Conservation (phyloP, 2,329 filamentous ascomycete species). For the Aspergillus sp. region DNA sequence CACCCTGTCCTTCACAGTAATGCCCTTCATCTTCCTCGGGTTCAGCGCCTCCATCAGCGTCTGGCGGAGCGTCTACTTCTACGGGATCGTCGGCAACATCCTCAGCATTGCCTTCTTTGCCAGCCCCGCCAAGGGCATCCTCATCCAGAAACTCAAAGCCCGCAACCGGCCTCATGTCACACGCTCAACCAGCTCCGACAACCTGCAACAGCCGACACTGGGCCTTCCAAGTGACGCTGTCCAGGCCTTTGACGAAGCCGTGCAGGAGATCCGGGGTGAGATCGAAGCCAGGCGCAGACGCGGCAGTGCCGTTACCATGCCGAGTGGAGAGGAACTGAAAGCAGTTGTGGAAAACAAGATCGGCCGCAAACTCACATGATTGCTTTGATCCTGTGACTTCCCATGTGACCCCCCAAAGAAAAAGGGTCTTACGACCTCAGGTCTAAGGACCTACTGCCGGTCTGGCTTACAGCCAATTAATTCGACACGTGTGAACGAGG, state of each 20-base stretch:
- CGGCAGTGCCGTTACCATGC: constrained; percentile 48
- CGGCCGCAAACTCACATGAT: constrained; percentile 47
- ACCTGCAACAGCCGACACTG: constrained; percentile 65
- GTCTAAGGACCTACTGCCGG: background rate
- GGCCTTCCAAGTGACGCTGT: constrained; percentile 78
- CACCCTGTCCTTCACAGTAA: constrained; percentile 78
- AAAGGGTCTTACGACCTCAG: background rate
- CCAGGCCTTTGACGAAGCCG: constrained; percentile 73
- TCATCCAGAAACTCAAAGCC: constrained; percentile 62
- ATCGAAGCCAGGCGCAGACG: constrained; percentile 62
- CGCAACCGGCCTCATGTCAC: constrained; percentile 46
- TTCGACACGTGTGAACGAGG: background rate
- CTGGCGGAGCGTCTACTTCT: constrained; percentile 90
- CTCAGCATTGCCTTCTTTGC: constrained; percentile 73
- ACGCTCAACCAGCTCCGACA: constrained; percentile 60
- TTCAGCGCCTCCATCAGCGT: constrained; percentile 70
- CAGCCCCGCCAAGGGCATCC: constrained; percentile 68
- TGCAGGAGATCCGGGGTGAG: constrained; percentile 72
- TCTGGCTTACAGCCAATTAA: background rate
- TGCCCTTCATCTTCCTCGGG: constrained; percentile 81
- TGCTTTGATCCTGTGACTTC: background rate
- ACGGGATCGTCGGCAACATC: constrained; percentile 69
- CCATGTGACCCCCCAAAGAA: background rate
- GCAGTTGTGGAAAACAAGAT: constrained; percentile 53
- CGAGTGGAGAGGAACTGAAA: constrained; percentile 53